Evolutionary conservation across 2,329 filamentous ascomycete genomes (phyloP), one percentile per base, ranked within the genome.

Genomic region (Akanthomyces dipterigenus): DNA sequence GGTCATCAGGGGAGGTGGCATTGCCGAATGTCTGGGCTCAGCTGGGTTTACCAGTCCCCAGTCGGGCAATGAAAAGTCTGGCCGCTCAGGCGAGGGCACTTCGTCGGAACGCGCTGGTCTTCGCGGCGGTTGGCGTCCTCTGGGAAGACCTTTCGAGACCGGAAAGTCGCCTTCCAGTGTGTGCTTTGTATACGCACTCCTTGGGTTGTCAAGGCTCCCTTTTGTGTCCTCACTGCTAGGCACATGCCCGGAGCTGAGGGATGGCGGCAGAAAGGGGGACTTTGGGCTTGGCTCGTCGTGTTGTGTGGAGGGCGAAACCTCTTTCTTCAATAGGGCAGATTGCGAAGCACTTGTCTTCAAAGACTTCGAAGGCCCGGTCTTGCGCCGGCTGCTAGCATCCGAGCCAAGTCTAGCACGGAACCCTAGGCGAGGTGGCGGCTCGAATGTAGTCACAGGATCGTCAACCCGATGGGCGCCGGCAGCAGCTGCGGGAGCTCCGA

Each of bases 121-220:
- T 6, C 63, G 63, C 1, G 67, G 68, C 22, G 65, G 67, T 9
- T 63, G 67, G n/a, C 74, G 71, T 1, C 74, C 74, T 28, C 74
- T 68, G 1, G 73, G 74, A 14, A 76, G 67, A 1, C 73, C 73
- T 9, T 71, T 74, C 34, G 67, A 68, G 5, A 70, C 53, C 2
- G 73, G 72, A 22, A 75, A 76, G 9, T 71, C 68, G 0, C 73
- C 73, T 49, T 71, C 71, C 45, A 72, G 69, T 0, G 68, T 67
- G 3, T 63, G 64, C 11, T 65, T 67, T 4, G 64, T 63, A 28
- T 71, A 70, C 0, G 73, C 71, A 36, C 72, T 75, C 7, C 45
- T 59, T 7, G 66, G 63, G 40, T 36, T 55, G 12, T 67, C 64
- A 14, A 61, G 28, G 11, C 58, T 62, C 11, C 46, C 62, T 9